Evolutionary conservation across 2,329 filamentous ascomycete genomes (phyloP).

Genomic region (Ceratocystis diversiconidia): DNA sequence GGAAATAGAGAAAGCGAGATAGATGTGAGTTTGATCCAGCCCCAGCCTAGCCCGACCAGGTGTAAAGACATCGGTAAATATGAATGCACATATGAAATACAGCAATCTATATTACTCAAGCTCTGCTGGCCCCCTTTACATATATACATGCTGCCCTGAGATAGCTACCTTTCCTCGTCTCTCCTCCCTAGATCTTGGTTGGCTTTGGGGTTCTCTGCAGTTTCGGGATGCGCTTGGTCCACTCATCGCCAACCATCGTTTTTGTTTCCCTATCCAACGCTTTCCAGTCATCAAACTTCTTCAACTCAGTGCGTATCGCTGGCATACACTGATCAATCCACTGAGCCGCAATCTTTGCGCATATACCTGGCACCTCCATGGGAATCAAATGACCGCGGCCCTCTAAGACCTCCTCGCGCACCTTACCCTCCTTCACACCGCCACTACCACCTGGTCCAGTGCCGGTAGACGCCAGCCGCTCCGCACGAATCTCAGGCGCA

Average conservation of each 20-base stretch:
- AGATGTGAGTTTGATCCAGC: too few relatives aligned
- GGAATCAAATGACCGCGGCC: slow-evolving; percentile 66
- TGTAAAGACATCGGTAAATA: not conserved
- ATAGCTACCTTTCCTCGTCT: not conserved
- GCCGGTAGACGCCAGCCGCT: slow-evolving; percentile 52
- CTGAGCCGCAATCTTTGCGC: slow-evolving; percentile 43
- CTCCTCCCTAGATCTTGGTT: not conserved
- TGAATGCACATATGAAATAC: not conserved
- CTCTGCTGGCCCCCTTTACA: not conserved
- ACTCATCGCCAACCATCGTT: slow-evolving; percentile 32
- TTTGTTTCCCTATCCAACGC: slow-evolving; percentile 38
- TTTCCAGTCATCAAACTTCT: slow-evolving; percentile 42
- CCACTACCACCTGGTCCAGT: slow-evolving; percentile 53
- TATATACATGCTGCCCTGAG: not conserved
- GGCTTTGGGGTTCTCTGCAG: slow-evolving; percentile 5
- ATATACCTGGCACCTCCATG: slow-evolving; percentile 58
- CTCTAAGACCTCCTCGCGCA: slow-evolving; percentile 49
- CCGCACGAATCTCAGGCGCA: slow-evolving; percentile 32
- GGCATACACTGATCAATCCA: slow-evolving; percentile 46
- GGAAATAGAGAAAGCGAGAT: too few relatives aligned
- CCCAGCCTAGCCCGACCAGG: too few relatives aligned
- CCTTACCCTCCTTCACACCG: slow-evolving; percentile 47
- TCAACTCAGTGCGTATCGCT: slow-evolving; percentile 43
- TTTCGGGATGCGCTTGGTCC: slow-evolving; percentile 15
- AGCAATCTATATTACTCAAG: not conserved